Conservation (phyloP, 2,329 filamentous ascomycete species). For the Hypoxylon sp. region DNA sequence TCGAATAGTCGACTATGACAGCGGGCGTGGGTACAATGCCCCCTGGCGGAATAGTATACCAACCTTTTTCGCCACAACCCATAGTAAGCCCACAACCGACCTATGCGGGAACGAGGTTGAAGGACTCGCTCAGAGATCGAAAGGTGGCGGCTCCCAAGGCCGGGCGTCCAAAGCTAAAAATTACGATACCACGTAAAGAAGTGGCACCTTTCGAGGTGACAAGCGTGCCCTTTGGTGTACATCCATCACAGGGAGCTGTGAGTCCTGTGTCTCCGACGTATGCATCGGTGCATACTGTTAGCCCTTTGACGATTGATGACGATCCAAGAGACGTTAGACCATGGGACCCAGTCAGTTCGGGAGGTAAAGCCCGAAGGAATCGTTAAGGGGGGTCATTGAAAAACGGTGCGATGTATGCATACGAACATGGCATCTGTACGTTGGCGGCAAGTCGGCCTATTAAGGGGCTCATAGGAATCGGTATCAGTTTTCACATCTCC, state of each 20-base stretch:
- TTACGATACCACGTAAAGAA: conserved; percentile 8
- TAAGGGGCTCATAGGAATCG: conserved; percentile 12
- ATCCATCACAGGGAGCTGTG: not conserved
- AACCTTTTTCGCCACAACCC: not conserved
- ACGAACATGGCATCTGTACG: conserved; percentile 23
- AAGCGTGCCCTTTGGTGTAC: not conserved
- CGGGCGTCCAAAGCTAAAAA: not conserved
- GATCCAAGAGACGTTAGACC: not conserved
- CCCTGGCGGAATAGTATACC: not conserved
- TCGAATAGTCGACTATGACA: conserved; percentile 12
- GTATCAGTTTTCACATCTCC: conserved; percentile 19
- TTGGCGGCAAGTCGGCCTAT: conserved; percentile 18
- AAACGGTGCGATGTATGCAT: conserved; percentile 18
- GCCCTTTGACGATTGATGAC: not conserved
- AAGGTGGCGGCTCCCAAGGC: not conserved
- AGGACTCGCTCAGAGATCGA: conserved; percentile 9
- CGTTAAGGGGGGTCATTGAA: conserved; percentile 11
- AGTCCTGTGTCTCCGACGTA: conserved; percentile 12
- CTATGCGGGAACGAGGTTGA: not conserved
- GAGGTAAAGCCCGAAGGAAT: conserved; percentile 6
- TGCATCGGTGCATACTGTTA: conserved; percentile 4
- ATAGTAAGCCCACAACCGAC: conserved; percentile 13
- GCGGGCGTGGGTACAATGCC: not conserved
- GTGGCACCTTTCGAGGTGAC: conserved; percentile 2
- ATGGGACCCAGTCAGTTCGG: conserved; percentile 4